These are phyloP conservation scores for Prinsepia uniflora DNA, from an alignment of 306 rosid genomes.

Conservation along the genomic window DNA sequence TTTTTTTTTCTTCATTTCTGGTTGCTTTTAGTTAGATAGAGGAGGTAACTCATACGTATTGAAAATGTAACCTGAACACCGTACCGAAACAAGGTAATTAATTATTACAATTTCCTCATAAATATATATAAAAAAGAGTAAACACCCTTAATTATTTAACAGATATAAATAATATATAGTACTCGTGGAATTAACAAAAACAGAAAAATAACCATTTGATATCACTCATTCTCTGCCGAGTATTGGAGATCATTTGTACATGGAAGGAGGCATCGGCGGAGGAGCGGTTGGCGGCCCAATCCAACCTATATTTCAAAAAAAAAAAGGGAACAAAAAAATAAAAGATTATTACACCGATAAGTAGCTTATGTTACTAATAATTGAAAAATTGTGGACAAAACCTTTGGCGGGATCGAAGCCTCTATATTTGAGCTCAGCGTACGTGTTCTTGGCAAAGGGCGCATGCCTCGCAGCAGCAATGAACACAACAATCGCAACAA, in stretches of 20 bases:
- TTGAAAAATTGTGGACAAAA: neutral
- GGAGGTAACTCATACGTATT: no score
- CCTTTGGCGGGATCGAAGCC: conserved; percentile 22
- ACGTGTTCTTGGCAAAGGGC: conserved; percentile 31
- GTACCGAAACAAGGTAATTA: no score
- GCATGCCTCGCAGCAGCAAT: conserved; percentile 18
- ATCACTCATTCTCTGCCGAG: neutral
- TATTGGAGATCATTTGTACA: conserved; percentile 8
- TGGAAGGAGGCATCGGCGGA: conserved; percentile 18
- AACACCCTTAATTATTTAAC: no score
- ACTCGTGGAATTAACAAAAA: no score
- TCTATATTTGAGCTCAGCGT: conserved; percentile 21
- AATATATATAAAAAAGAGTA: no score
- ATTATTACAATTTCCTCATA: no score
- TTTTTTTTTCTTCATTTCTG: no score
- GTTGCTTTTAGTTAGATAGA: no score
- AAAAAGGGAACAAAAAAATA: neutral
- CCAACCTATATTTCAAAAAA: conserved; percentile 7
- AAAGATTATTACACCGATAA: neutral
- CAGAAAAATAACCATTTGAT: neutral
- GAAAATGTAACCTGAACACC: no score
- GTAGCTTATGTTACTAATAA: neutral
- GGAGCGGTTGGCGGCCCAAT: conserved; percentile 7
- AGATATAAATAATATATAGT: no score
- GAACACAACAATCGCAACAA: conserved; percentile 21